A percentile compares a stretch with the other conserved stretches of the same genome.
These are phyloP conservation scores for Aspergillus sp. DNA, from an alignment of 2,329 filamentous ascomycete species.

Conservation along the genomic window DNA sequence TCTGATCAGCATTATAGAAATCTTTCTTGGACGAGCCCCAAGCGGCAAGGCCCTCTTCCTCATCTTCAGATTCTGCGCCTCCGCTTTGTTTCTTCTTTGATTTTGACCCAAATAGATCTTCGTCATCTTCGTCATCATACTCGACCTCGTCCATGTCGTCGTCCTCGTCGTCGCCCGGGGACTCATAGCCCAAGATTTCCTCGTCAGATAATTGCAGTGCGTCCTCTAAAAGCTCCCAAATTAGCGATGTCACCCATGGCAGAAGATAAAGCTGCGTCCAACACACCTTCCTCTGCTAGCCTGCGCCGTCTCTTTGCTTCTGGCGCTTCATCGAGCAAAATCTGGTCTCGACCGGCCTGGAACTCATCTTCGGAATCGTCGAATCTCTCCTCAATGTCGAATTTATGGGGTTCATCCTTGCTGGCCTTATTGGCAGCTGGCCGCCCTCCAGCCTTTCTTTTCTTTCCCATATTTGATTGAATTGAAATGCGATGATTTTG, in stretches of 20 bases:
- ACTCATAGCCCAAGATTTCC: slow-evolving; percentile 58
- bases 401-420: slow-evolving; percentile 32
- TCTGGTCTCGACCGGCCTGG: slow-evolving; percentile 79
- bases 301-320: slow-evolving; percentile 74
- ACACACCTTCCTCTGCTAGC: slow-evolving; percentile 63
- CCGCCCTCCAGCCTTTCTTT: slow-evolving; percentile 67
- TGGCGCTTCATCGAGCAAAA: slow-evolving; percentile 79
- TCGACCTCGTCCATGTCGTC: slow-evolving; percentile 48
- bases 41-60: slow-evolving; percentile 59
- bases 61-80: slow-evolving; percentile 22
- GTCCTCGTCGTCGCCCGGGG: slow-evolving; percentile 38
- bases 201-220: slow-evolving; percentile 62
- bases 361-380: slow-evolving; percentile 95
- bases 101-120: slow-evolving; percentile 23
- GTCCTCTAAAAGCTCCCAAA: slow-evolving; percentile 46
- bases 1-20: slow-evolving; percentile 86
- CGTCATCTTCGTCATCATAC: slow-evolving; percentile 34
- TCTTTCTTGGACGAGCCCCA: slow-evolving; percentile 89
- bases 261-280: neutral
- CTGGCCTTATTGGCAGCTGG: slow-evolving; percentile 35
- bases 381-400: slow-evolving; percentile 65
- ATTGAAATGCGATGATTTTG: neutral
- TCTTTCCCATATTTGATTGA: slow-evolving; percentile 50
- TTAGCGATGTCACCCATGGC: slow-evolving; percentile 16
- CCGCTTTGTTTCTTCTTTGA: slow-evolving; percentile 22